A percentile compares a stretch with the other conserved stretches of the same genome.
Conservation (phyloP, 2,329 filamentous ascomycete genomes). For the Fusarium humuli region DNA sequence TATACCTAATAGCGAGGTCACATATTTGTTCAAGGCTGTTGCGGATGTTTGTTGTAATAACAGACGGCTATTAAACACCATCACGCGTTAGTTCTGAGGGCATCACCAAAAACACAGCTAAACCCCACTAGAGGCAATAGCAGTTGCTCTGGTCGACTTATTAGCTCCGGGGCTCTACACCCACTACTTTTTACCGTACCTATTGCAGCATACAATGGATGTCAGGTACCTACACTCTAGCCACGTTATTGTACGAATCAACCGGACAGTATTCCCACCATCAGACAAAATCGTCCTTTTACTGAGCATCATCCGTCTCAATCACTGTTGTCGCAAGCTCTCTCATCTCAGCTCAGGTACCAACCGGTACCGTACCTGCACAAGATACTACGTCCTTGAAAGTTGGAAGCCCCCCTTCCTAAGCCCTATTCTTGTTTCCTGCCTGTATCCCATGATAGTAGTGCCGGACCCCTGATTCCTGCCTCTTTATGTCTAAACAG, state of each 20-base stretch:
- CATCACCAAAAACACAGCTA: conserved; percentile 13
- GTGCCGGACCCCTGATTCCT: conserved; percentile 37
- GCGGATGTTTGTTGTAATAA: conserved; percentile 5
- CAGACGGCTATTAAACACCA: background rate
- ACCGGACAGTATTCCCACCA: conserved; percentile 11
- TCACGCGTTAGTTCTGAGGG: background rate
- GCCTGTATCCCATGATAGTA: conserved; percentile 10
- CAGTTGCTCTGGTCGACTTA: background rate
- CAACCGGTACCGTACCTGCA: conserved; percentile 9
- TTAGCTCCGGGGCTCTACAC: conserved; percentile 19
- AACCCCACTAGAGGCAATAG: background rate
- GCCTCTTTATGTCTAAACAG: conserved; percentile 8
- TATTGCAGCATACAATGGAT: background rate
- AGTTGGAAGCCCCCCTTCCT: background rate
- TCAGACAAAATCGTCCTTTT: background rate
- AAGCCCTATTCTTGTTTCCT: conserved; percentile 17
- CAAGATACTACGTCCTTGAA: background rate
- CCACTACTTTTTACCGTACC: conserved; percentile 4
- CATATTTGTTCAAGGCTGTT: background rate
- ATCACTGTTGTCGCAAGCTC: background rate
- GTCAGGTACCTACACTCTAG: conserved; percentile 10
- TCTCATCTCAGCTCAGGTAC: conserved; percentile 26
- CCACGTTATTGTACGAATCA: conserved; percentile 30
- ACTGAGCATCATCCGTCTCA: conserved; percentile 18
- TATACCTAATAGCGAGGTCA: conserved; percentile 2